Conservation (phyloP, 257 asterid genomes). For the Solanum peruvianum region DNA sequence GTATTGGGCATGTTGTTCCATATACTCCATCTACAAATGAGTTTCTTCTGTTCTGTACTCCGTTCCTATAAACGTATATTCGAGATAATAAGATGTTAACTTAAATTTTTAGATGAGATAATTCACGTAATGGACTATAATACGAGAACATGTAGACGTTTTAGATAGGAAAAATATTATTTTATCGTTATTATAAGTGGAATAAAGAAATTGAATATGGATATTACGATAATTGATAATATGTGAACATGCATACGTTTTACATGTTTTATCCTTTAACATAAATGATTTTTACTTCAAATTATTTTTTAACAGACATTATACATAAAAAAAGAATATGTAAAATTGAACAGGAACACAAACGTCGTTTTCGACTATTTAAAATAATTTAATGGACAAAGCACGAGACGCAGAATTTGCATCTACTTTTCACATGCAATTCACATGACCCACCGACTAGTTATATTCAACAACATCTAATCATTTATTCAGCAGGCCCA, state of each 20-base stretch:
- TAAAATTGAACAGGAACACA: too few species aligned
- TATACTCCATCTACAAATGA: constrained; percentile 80
- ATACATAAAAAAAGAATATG: rapidly evolving
- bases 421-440: not conserved
- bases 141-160: not conserved
- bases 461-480: not conserved
- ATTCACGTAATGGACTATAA: not conserved
- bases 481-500: not conserved
- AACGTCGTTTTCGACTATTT: not conserved
- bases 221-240: too few species aligned
- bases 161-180: not conserved
- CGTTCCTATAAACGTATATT: constrained; percentile 46
- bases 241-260: too few species aligned
- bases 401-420: not conserved
- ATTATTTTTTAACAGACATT: too few species aligned
- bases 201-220: too few species aligned
- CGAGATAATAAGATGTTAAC: not conserved
- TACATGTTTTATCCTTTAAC: too few species aligned
- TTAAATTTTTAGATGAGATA: not conserved
- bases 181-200: not conserved
- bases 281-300: too few species aligned
- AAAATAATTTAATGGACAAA: not conserved
- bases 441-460: not conserved
- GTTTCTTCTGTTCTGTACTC: constrained; percentile 79
- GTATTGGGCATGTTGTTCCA: constrained; percentile 97